Evolutionary conservation across 2,329 filamentous ascomycete species (phyloP), one percentile per base, ranked within the genome.

Genomic region (Paracamarosporium sp.): DNA sequence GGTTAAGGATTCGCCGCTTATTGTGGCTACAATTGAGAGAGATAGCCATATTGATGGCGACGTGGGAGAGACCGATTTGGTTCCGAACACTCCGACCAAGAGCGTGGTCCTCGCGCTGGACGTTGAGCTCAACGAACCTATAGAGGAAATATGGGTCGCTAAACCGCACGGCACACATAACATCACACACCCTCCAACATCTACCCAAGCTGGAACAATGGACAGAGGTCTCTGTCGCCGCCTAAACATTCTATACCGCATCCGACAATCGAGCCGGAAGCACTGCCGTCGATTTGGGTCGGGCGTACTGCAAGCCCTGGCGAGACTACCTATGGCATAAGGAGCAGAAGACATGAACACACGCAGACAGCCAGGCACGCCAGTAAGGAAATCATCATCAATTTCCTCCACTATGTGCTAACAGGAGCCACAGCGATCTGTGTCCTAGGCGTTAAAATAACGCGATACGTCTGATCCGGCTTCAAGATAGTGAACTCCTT

Each of bases 401-500:
- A n/a, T n/a, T n/a, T n/a, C n/a, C n/a, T n/a, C n/a, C 15, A 2
- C 33, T 36, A 28, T 13, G 17, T n/a, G 3, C 27, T n/a, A n/a
- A 11, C 9, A 2, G 5, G 7, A 11, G 17, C 17, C 30, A 13
- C 12, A 5, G 12, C 13, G 15, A 2, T 13, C 22, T 4, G n/a
- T 24, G 4, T 13, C n/a, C 50, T 56, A 24, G 27, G 50, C 24
- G 24, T 47, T 6, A 61, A 20, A 20, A 59, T 45, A 22, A 63
- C 53, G 2, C 46, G 47, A 51, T 59, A 63, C 47, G 41, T 53
- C 43, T 47, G 43, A 55, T 63, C 59, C 17, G 61, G 61, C 51
- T 63, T 63, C 41, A 56, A 20, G 30, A 63, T 63, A 3, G 61
- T 63, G 50, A 63, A 63, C 35, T 63, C 61, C 44, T 57, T 63